Evolutionary conservation across 768 basidiomycete genomes (phyloP).

Genomic region (Clathrus columnatus): DNA sequence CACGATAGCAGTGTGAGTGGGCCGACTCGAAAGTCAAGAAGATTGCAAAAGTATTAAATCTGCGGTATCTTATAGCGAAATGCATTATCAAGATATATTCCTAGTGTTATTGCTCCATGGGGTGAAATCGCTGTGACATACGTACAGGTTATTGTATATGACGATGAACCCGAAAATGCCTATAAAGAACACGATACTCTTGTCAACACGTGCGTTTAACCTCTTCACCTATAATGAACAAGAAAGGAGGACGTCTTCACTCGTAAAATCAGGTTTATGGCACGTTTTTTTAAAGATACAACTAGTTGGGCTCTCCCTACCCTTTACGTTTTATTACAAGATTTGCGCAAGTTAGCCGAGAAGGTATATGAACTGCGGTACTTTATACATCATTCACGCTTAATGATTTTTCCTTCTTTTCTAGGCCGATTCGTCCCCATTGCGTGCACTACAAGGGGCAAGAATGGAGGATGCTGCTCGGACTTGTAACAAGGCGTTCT

Average conservation of each 20-base stretch:
- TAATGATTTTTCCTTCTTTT: slow-evolving; percentile 35
- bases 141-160: slow-evolving; percentile 64
- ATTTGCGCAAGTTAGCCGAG: slow-evolving; percentile 77
- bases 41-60: slow-evolving; percentile 48
- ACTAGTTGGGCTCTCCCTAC: slow-evolving; percentile 83
- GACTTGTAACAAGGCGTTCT: slow-evolving; percentile 82
- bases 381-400: slow-evolving; percentile 41
- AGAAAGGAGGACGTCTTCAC: no score
- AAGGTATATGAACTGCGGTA: slow-evolving; percentile 43
- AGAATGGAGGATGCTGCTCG: slow-evolving; percentile 84
- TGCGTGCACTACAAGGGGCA: slow-evolving; percentile 47
- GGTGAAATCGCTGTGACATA: slow-evolving; percentile 82
- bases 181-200: slow-evolving; percentile 75
- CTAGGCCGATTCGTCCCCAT: slow-evolving; percentile 26
- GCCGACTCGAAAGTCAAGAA: slow-evolving; percentile 40
- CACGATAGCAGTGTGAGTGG: slow-evolving; percentile 13
- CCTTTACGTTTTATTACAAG: slow-evolving; percentile 71
- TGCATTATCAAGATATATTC: slow-evolving; percentile 39
- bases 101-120: slow-evolving; percentile 66
- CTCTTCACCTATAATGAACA: neutral
- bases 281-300: slow-evolving; percentile 66
- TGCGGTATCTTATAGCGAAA: slow-evolving; percentile 16
- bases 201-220: slow-evolving; percentile 47
- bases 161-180: slow-evolving; percentile 57
- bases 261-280: slow-evolving; percentile 42